Base-by-base conservation (phyloP, 2,329 filamentous ascomycete species). In the Colletotrichum orbiculare region DNA sequence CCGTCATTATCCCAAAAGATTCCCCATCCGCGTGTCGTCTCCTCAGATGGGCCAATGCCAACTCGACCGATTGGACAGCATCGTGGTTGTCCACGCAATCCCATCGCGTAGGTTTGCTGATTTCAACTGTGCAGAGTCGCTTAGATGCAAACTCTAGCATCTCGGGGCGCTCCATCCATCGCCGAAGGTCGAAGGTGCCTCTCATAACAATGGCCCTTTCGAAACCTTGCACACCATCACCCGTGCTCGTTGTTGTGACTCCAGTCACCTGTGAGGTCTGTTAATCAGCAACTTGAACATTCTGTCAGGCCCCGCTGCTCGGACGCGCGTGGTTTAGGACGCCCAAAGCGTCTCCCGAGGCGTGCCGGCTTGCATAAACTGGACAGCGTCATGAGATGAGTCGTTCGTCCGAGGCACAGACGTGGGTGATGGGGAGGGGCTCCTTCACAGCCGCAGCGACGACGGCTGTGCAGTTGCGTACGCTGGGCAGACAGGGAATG, bases 351-450 rank as follows among this genome's bases (percentile, higher is more conserved):
- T 35, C 11, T 55, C 50, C 10, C 25, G 42, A 45, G 25, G n/a
- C 15, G 57, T 52, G 41, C 39, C 39, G 42, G 43, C 10, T 47
- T 47, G 35, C 49, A 54, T 48, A 41, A 60, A 6, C 7, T 6
- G 33, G 12, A 17, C 13, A 11, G 45, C n/a, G 45, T 56, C 50
- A 65, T 56, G 46, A 43, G 62, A 65, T 38, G 58, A 65, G 62
- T 53, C 35, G 58, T 65, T 62, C 58, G 38, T 53, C 38, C 37
- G 45, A 34, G 13, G 41, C 57, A 62, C 58, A 43, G 52, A 52
- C 57, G 38, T 12, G 45, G 35, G 15, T 2, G 15, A 17, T 17
- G 15, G 15, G 15, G 15, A 2, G 15, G 15, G 15, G 15, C 15
- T 17, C 15, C 15, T 17, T 17, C 15, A 17, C 15, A 17, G 15